These are phyloP conservation scores for Pestalotiopsis sp. DNA, from an alignment of 2,329 filamentous ascomycete species.

Conservation along the genomic window DNA sequence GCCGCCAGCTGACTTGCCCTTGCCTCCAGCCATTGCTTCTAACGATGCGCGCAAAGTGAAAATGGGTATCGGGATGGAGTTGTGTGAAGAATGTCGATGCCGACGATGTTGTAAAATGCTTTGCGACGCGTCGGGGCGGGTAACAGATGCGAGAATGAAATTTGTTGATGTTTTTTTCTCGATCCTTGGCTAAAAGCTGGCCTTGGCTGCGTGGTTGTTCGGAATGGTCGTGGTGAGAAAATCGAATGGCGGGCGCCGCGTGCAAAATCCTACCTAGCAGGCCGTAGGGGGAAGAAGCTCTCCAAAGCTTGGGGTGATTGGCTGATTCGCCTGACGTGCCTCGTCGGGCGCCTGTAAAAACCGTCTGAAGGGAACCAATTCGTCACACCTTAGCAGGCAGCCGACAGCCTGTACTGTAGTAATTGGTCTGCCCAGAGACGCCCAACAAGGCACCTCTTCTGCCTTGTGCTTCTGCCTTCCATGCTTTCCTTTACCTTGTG, in stretches of 20 bases:
- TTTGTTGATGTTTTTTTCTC: constrained; percentile 17
- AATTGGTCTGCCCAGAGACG: not conserved
- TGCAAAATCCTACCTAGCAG: not conserved
- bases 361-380: not conserved
- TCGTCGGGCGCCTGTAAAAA: not conserved
- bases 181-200: not conserved
- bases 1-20: constrained; percentile 90
- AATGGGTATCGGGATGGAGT: not conserved
- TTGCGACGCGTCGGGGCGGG: constrained; percentile 10
- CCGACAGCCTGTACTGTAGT: not conserved
- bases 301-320: not conserved
- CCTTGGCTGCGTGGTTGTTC: constrained; percentile 8
- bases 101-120: not conserved
- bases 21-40: constrained; percentile 75
- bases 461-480: not conserved
- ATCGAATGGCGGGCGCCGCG: constrained; percentile 13
- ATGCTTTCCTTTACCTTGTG: not conserved
- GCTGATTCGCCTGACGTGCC: not conserved
- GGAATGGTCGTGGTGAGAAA: constrained; percentile 11
- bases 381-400: not conserved
- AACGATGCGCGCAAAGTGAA: constrained; percentile 18
- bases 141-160: constrained; percentile 6
- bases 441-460: not conserved
- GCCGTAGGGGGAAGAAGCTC: not conserved
- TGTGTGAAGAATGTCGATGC: not conserved